Conservation (phyloP, 441 rosid species). For the Codiaeum variegatum region DNA sequence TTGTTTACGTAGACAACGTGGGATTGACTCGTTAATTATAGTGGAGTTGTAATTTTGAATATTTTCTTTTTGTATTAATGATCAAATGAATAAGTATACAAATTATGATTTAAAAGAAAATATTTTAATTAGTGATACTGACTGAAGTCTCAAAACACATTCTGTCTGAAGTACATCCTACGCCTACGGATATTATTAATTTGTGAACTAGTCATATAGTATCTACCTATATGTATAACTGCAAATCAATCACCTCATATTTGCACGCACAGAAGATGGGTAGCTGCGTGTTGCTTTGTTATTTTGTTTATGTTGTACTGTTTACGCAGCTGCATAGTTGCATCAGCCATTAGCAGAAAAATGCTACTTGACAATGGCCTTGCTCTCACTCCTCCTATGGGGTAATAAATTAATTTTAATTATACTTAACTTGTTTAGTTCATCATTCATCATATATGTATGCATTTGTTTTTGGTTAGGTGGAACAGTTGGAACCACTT, state of each 20-base stretch:
- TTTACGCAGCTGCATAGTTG: neutral
- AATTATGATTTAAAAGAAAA: too few relatives aligned
- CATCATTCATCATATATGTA: neutral
- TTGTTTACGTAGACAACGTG: too few relatives aligned
- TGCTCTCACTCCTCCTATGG: conserved; percentile 20
- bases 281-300: neutral
- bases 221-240: neutral
- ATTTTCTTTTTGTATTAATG: too few relatives aligned
- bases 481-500: conserved; percentile 47
- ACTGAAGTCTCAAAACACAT: neutral
- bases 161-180: neutral
- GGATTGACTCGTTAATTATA: too few relatives aligned
- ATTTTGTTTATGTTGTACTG: neutral
- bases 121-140: too few relatives aligned
- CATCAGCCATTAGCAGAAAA: neutral
- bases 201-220: neutral
- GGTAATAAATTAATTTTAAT: neutral
- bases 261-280: neutral
- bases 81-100: too few relatives aligned
- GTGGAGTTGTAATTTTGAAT: too few relatives aligned
- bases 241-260: too few relatives aligned
- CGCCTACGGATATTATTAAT: neutral
- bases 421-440: neutral
- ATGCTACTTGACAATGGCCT: conserved; percentile 14
- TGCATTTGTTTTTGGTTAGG: conserved; percentile 1